These are phyloP conservation scores for Aspergillus floridensis DNA, from an alignment of 2,329 filamentous ascomycete genomes.

Conservation along the genomic window DNA sequence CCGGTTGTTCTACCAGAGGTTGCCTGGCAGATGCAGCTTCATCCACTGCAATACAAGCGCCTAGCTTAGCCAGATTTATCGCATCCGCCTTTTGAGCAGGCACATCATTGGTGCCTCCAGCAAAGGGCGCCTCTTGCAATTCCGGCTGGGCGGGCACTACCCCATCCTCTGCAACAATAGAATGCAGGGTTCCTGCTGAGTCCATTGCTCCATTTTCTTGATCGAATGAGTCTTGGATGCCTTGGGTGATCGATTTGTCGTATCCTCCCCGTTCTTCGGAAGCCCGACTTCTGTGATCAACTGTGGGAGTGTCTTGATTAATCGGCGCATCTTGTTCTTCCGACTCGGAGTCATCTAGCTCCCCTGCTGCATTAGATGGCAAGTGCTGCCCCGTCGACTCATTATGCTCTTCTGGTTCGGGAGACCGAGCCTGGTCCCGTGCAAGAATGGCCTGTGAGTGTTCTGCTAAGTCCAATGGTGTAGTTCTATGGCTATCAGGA, in stretches of 20 bases:
- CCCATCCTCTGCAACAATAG: not conserved
- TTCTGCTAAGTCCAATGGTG: not conserved
- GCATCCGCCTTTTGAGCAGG: too few species aligned
- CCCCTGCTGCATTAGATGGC: not conserved
- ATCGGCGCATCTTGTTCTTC: not conserved
- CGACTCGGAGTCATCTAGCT: not conserved
- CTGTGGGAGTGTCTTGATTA: not conserved
- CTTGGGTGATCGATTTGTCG: not conserved
- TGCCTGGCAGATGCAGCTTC: too few species aligned
- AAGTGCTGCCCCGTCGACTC: not conserved
- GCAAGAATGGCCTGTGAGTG: not conserved
- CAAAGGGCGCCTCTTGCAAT: not conserved
- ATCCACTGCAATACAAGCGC: too few species aligned
- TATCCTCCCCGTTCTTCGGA: not conserved
- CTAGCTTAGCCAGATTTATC: too few species aligned
- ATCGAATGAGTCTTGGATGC: not conserved
- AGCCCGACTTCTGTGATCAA: not conserved
- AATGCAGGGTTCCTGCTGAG: not conserved
- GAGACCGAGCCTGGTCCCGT: not conserved
- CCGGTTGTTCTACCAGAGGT: too few species aligned
- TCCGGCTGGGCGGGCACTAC: not conserved
- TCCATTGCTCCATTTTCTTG: not conserved
- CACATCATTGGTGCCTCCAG: not conserved
- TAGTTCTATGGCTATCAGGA: not conserved
- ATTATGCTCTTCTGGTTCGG: not conserved